phyloP scores from a whole-genome alignment of 2,329 filamentous ascomycete species.

The Colletotrichum tropicale region DNA sequence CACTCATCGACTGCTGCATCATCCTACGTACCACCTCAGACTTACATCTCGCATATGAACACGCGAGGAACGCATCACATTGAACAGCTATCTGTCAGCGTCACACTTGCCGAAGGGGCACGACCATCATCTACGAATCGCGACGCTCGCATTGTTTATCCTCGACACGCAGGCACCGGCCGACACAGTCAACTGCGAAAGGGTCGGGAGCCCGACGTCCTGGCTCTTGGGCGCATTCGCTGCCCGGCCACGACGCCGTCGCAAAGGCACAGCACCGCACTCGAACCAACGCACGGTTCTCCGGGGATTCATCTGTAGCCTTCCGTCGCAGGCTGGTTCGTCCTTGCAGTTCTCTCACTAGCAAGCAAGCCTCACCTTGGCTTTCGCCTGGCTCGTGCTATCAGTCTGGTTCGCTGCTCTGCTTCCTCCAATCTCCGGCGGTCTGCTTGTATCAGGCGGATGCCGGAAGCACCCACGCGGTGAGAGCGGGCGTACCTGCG shows the following conservation, averaged over 20 bases:
- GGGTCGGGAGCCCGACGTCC: neutral
- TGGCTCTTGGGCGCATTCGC: neutral
- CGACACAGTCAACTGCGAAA: neutral
- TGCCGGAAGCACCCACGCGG: neutral
- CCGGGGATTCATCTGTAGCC: neutral
- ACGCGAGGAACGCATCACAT: neutral
- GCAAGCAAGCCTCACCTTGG: constrained; percentile 2
- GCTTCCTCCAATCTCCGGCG: neutral
- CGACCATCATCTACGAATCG: neutral
- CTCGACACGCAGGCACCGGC: neutral
- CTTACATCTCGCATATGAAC: neutral
- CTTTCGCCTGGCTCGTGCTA: neutral
- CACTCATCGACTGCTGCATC: neutral
- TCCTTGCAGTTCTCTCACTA: neutral
- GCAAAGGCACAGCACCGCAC: neutral
- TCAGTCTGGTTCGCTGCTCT: neutral
- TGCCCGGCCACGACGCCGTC: neutral
- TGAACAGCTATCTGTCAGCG: neutral
- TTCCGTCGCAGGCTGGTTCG: constrained; percentile 2
- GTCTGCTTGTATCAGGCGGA: neutral
- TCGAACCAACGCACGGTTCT: neutral
- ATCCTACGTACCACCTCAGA: neutral
- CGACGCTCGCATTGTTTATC: neutral
- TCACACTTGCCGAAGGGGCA: neutral
- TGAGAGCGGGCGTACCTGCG: neutral